phyloP scores from a whole-genome alignment of 2,329 filamentous ascomycete genomes.

The Albophoma yamanashiensis region DNA sequence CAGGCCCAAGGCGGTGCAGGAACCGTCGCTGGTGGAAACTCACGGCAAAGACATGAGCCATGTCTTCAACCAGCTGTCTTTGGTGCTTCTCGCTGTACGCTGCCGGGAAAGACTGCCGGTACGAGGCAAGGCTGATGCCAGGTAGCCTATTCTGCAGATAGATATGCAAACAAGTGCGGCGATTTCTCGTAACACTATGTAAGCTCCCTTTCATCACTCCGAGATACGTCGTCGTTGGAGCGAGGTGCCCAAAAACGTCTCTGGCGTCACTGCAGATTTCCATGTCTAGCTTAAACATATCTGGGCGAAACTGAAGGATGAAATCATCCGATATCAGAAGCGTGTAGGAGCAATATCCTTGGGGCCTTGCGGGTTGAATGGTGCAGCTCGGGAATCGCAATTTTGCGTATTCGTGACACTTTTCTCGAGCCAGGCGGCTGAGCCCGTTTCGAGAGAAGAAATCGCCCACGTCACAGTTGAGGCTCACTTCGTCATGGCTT shows the following conservation, averaged over 20 bases:
- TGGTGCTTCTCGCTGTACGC: constrained; percentile 1
- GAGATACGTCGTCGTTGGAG: constrained; percentile 28
- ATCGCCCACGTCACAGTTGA: neutral
- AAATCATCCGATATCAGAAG: constrained; percentile 24
- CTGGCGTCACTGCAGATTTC: constrained; percentile 24
- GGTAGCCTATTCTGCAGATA: constrained; percentile 31
- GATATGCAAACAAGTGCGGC: constrained; percentile 15
- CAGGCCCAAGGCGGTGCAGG: neutral
- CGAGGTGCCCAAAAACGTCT: constrained; percentile 27
- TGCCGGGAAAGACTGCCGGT: neutral
- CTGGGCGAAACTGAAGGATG: constrained; percentile 38
- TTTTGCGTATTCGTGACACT: constrained; percentile 19
- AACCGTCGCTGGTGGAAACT: constrained; percentile 19
- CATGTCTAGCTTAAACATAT: constrained; percentile 28
- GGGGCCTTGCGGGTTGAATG: constrained; percentile 23
- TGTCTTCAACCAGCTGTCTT: constrained; percentile 25
- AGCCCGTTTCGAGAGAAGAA: constrained; percentile 14
- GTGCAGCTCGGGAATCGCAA: constrained; percentile 17
- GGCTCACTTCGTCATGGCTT: neutral
- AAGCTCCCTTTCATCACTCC: constrained; percentile 16
- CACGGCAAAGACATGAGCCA: constrained; percentile 28
- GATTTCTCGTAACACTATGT: neutral
- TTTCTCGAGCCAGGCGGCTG: constrained; percentile 2
- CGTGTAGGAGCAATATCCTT: constrained; percentile 44
- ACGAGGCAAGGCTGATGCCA: constrained; percentile 25